Base-by-base conservation (phyloP, 805 yeast genomes). In the Naumovozyma castellii region DNA sequence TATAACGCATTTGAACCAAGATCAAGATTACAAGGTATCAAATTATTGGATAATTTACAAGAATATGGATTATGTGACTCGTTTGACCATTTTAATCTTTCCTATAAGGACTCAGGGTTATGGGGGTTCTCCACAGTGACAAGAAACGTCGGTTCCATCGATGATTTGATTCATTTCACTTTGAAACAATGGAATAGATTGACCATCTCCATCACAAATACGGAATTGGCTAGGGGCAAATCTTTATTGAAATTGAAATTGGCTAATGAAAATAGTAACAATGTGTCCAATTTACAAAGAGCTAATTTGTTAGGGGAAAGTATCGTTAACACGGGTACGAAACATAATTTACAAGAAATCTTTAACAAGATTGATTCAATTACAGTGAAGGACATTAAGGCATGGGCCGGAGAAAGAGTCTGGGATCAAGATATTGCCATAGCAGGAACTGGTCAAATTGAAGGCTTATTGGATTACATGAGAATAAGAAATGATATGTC, bases 401-500 rank as follows among this genome's bases (percentile, higher is more conserved):
- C 72, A 38, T 84, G 92, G 92, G 90, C 92, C 50, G 73, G 73
- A 57, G 69, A 71, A 46, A 70, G 75, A 65, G 71, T 84, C 63
- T 84, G 86, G 84, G 94, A 84, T 67, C 83, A 75, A 65, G 94
- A 84, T 66, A 70, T 84, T 57, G 94, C 85, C 52, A 68, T 84
- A 55, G 73, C 90, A 44, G 92, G 83, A 65, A 75, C 84, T 48
- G 94, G 94, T 66, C 84, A 80, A 69, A 82, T 81, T 68, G 94
- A 84, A 73, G 85, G 71, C 50, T 70, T 84, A 66, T 70, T 83
- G 61, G 94, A 84, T 65, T 84, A 84, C 77, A 72, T 69, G 76
- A 80, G 90, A 78, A 68, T 78, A 64, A 81, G 94, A 80, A 80
- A 79, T 67, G 88, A 81, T 58, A 84, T 84, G 87, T 76, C 92